Conservation (phyloP, 768 basidiomycete genomes). For the Naganishia vaughanmartiniae region DNA sequence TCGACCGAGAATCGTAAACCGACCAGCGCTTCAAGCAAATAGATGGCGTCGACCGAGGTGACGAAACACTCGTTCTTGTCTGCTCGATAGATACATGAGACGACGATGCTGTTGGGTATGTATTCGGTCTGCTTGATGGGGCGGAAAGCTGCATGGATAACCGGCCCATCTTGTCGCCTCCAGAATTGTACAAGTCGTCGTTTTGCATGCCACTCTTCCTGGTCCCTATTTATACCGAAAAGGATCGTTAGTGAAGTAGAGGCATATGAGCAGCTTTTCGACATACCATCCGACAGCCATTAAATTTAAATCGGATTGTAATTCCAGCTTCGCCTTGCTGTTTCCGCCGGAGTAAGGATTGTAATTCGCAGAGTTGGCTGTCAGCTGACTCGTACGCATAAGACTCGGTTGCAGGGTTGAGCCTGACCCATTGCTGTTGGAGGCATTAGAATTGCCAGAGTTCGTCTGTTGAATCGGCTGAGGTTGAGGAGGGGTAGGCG, state of each 20-base stretch:
- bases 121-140: slow-evolving; percentile 72
- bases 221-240: slow-evolving; percentile 47
- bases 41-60: slow-evolving; percentile 94
- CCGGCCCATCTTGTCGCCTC: slow-evolving; percentile 71
- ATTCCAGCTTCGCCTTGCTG: slow-evolving; percentile 48
- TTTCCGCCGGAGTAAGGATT: slow-evolving; percentile 34
- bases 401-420: slow-evolving; percentile 40
- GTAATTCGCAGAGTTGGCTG: slow-evolving; percentile 29
- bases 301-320: slow-evolving; percentile 51
- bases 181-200: slow-evolving; percentile 84
- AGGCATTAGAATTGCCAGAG: slow-evolving; percentile 13
- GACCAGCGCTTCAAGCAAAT: slow-evolving; percentile 76
- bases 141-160: slow-evolving; percentile 74
- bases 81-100: slow-evolving; percentile 90
- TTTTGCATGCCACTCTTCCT: slow-evolving; percentile 65
- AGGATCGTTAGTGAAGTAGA: background rate
- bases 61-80: slow-evolving; percentile 75
- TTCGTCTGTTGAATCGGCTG: slow-evolving; percentile 8
- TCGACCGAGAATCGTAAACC: slow-evolving; percentile 80
- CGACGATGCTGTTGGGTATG: slow-evolving; percentile 69
- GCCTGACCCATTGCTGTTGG: slow-evolving; percentile 30
- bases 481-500: slow-evolving; percentile 25
- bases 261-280: background rate
- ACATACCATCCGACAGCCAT: slow-evolving; percentile 56
- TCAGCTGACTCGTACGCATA: slow-evolving; percentile 45